Conservation (phyloP, 768 basidiomycete species). For the Phanerochaete carnosa region DNA sequence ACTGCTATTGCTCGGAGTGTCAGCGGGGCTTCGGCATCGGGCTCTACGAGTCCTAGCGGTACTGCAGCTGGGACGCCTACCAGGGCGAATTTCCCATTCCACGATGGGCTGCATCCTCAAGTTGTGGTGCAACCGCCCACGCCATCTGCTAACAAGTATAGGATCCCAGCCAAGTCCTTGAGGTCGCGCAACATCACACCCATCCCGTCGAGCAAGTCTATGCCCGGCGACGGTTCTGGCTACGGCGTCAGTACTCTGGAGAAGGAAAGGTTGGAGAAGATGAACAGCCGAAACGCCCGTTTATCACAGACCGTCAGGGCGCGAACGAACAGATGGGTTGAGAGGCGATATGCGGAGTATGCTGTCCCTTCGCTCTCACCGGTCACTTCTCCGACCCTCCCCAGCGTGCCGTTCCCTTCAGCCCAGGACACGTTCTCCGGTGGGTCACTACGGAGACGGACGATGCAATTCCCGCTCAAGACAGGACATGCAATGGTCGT, state of each 20-base stretch:
- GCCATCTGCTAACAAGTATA: constrained; percentile 16
- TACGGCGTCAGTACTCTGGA: neutral
- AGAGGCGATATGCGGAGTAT: constrained; percentile 46
- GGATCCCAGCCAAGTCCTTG: neutral
- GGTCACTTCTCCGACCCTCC: neutral
- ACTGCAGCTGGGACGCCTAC: constrained; percentile 2
- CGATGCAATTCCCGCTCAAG: neutral
- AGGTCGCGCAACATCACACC: neutral
- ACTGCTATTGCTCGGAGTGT: neutral
- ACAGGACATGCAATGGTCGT: neutral
- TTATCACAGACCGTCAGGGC: constrained; percentile 51
- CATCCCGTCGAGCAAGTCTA: neutral
- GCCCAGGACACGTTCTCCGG: neutral
- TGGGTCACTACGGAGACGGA: neutral
- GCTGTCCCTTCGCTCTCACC: constrained; percentile 1
- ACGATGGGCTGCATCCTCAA: constrained; percentile 11
- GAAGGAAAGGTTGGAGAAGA: neutral
- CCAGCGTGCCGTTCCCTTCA: neutral
- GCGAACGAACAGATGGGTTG: constrained; percentile 58
- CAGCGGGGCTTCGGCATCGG: neutral
- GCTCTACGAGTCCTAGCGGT: constrained; percentile 1
- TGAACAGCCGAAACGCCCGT: constrained; percentile 22
- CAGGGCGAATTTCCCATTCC: constrained; percentile 14
- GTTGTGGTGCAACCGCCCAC: constrained; percentile 26
- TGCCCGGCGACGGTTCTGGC: neutral